Evolutionary conservation across 129 eudicot genomes (phyloP).

Genomic region (Helianthus tuberosus): DNA sequence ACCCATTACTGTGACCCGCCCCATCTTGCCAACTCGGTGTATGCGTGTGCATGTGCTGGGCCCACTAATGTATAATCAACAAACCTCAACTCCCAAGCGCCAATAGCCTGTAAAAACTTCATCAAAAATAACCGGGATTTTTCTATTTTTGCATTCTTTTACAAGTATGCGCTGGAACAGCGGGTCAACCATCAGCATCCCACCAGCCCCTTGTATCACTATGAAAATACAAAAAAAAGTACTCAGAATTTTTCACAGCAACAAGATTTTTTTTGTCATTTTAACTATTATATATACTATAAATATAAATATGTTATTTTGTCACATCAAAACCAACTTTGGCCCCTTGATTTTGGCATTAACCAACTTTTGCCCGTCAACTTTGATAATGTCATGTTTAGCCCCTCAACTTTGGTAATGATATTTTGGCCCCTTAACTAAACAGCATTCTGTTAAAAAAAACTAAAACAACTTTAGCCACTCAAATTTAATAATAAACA

Average conservation of each 20-base stretch:
- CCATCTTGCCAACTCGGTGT: slow-evolving; percentile 9
- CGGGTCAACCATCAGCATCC: slow-evolving; percentile 97
- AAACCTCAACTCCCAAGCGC: slow-evolving; percentile 97
- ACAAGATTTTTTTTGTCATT: not conserved
- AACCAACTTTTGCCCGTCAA: too few relatives aligned
- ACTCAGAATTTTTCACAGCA: not conserved
- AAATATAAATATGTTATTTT: too few relatives aligned
- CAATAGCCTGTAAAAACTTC: slow-evolving; percentile 97
- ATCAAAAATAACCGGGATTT: slow-evolving; percentile 93
- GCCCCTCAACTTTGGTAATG: too few relatives aligned
- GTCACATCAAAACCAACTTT: too few relatives aligned
- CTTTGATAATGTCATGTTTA: too few relatives aligned
- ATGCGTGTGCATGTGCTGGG: not conserved
- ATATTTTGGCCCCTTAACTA: too few relatives aligned
- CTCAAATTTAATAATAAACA: too few relatives aligned
- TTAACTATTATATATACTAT: not conserved
- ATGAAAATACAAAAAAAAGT: slow-evolving; percentile 7
- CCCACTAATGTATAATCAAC: slow-evolving; percentile 5
- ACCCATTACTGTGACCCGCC: not conserved
- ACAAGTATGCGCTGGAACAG: slow-evolving; percentile 87
- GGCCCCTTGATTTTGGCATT: too few relatives aligned
- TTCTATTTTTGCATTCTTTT: slow-evolving; percentile 62
- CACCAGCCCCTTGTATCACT: slow-evolving; percentile 98
- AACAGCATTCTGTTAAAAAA: too few relatives aligned
- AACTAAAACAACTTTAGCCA: too few relatives aligned